Percentiles rank a stretch among this genome's conserved stretches.
phyloP scores from a whole-genome alignment of 2,329 filamentous ascomycete species.

The Trichoderma semiorbis region DNA sequence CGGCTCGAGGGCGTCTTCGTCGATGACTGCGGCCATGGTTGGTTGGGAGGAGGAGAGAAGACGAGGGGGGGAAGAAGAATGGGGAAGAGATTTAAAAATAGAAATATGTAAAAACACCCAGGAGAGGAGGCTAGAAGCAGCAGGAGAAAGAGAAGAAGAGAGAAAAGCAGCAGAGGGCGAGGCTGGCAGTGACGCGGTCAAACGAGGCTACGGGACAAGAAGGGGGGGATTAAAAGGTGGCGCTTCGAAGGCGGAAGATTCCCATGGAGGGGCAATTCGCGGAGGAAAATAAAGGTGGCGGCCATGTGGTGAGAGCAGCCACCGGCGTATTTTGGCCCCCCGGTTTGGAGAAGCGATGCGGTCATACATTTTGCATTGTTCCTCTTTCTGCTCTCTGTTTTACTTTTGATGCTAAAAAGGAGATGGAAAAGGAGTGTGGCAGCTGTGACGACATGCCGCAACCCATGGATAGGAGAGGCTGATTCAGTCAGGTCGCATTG shows the following conservation, averaged over 20 bases:
- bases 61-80: neutral
- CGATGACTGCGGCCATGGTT: slow-evolving; percentile 40
- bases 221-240: neutral
- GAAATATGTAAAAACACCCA: neutral
- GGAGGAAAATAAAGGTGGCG: slow-evolving; percentile 6
- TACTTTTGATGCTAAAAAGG: neutral
- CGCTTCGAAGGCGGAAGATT: neutral
- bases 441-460: neutral
- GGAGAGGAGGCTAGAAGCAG: neutral
- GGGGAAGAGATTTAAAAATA: neutral
- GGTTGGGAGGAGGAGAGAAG: neutral
- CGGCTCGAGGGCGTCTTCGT: slow-evolving; percentile 79
- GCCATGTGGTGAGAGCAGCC: neutral
- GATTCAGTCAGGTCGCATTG: neutral
- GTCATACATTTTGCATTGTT: neutral
- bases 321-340: neutral
- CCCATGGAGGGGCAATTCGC: slow-evolving; percentile 18
- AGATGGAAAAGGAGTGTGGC: neutral
- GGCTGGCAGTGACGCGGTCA: slow-evolving; percentile 2
- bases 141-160: neutral
- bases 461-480: neutral
- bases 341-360: neutral
- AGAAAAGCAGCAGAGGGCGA: neutral
- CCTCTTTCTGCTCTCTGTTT: neutral
- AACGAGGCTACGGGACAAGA: neutral